phyloP scores from a whole-genome alignment of 176 grass and related monocot genomes.

The Zea mays region Zm-B73-REFERENCE-NAM-5.0 NC_050096.1:27581001-27581500 shows the following conservation, averaged over 20 bases:
- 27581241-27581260: constrained; percentile 60
- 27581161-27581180: constrained; percentile 60
- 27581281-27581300: constrained; percentile 63
- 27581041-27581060: neutral
- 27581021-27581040: neutral
- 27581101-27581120: constrained; percentile 3
- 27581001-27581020: neutral
- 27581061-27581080: constrained; percentile 26
- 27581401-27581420: constrained; percentile 35
- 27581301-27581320: constrained; percentile 41
- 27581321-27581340: constrained; percentile 40
- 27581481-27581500: constrained; percentile 43
- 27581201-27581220: constrained; percentile 60
- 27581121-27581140: constrained; percentile 43
- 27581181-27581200: constrained; percentile 56
- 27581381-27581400: constrained; percentile 53
- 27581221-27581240: constrained; percentile 54
- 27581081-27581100: constrained; percentile 35
- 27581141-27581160: constrained; percentile 44
- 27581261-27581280: constrained; percentile 49
- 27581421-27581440: constrained; percentile 50
- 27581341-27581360: constrained; percentile 49
- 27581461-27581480: constrained; percentile 28
- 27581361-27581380: constrained; percentile 23
- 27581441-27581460: constrained; percentile 64